phyloP scores from a whole-genome alignment of 2,329 filamentous ascomycete genomes.

The Penicillium hordei region DNA sequence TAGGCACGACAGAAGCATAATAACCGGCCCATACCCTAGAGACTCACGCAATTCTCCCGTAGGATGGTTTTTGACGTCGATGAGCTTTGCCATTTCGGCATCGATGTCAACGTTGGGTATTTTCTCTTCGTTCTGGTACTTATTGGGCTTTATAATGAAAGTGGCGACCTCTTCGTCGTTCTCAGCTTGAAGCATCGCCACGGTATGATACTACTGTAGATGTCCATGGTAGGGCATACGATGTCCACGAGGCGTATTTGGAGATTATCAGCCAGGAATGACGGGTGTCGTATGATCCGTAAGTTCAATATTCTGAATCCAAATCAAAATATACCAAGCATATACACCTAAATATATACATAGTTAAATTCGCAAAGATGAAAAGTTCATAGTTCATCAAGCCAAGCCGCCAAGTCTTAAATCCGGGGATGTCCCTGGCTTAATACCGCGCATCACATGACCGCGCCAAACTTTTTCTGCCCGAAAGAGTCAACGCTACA shows the following conservation, averaged over 20 bases:
- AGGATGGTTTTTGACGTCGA: neutral
- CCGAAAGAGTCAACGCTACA: conserved; percentile 9
- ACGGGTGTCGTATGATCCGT: neutral
- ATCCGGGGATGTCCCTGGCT: conserved; percentile 3
- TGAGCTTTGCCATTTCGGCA: neutral
- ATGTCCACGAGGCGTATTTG: neutral
- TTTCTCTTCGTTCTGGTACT: neutral
- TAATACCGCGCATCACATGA: conserved; percentile 32
- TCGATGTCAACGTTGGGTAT: neutral
- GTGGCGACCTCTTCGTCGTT: neutral
- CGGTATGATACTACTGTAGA: neutral
- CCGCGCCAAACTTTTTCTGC: conserved; percentile 24
- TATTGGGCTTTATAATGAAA: neutral
- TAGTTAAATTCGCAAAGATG: neutral
- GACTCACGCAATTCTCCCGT: neutral
- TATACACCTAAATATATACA: neutral
- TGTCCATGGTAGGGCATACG: neutral
- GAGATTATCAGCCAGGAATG: neutral
- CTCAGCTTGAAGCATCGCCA: neutral
- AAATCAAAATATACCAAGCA: neutral
- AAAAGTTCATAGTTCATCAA: neutral
- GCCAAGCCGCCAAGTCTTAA: neutral
- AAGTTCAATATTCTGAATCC: too few species aligned
- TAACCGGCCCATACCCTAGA: neutral
- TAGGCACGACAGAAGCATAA: neutral